Evolutionary conservation across 805 yeast genomes (phyloP).

Genomic region (Ogataea neopini): DNA sequence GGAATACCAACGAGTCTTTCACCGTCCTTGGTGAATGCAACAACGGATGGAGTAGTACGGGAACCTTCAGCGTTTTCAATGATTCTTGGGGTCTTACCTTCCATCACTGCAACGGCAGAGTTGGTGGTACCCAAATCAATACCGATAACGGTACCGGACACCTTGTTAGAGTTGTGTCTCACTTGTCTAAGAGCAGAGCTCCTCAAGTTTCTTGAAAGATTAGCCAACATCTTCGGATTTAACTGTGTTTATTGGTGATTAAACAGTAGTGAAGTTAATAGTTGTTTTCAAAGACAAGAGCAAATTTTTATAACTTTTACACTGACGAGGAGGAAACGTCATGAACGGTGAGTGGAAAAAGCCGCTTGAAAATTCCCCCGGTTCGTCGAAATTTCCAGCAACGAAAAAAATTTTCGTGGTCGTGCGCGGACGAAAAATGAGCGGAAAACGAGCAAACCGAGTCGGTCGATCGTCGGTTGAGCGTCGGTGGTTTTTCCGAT

Average conservation of each 20-base stretch:
- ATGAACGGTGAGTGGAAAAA: neutral
- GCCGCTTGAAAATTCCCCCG: slow-evolving; percentile 7
- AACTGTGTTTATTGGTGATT: neutral
- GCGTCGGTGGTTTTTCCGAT: no score
- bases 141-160: slow-evolving; percentile 59
- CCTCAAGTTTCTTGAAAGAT: slow-evolving; percentile 36
- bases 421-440: neutral
- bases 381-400: slow-evolving; percentile 23
- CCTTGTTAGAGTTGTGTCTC: slow-evolving; percentile 38
- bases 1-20: slow-evolving; percentile 60
- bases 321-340: neutral
- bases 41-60: slow-evolving; percentile 78
- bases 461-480: no score
- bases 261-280: neutral
- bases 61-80: slow-evolving; percentile 79
- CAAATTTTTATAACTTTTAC: slow-evolving; percentile 2
- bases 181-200: slow-evolving; percentile 29
- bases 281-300: neutral
- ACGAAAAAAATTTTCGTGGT: slow-evolving; percentile 7
- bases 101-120: slow-evolving; percentile 80
- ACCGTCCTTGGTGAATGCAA: slow-evolving; percentile 57
- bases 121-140: slow-evolving; percentile 86
- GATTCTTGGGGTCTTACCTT: slow-evolving; percentile 61
- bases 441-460: neutral
- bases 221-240: slow-evolving; percentile 31